Percentiles rank a stretch among this genome's conserved stretches.
Conservation (phyloP, 2,329 filamentous ascomycete species). For the Scedosporium aurantiacum region DNA sequence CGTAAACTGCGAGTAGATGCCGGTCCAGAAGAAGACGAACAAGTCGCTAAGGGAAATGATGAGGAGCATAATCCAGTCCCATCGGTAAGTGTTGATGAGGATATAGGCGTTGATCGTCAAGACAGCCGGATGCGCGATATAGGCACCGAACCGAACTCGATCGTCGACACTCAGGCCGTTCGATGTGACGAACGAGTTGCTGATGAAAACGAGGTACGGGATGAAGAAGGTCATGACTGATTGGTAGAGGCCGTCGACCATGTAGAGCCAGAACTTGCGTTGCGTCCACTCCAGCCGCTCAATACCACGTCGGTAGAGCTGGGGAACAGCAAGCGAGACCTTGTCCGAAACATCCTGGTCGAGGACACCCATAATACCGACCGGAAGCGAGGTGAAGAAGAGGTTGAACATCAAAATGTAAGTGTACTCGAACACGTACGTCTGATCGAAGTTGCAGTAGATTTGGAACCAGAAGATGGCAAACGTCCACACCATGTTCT, state of each 20-base stretch:
- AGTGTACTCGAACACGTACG: slow-evolving; percentile 94
- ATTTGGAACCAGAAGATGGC: slow-evolving; percentile 96
- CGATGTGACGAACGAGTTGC: slow-evolving; percentile 57
- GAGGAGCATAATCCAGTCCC: slow-evolving; percentile 92
- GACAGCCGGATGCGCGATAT: slow-evolving; percentile 74
- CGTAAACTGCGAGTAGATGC: slow-evolving; percentile 55
- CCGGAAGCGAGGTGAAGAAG: slow-evolving; percentile 88
- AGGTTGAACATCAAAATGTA: slow-evolving; percentile 97
- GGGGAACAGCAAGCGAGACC: slow-evolving; percentile 86
- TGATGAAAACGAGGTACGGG: slow-evolving; percentile 67
- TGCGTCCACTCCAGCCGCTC: slow-evolving; percentile 96
- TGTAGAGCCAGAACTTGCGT: slow-evolving; percentile 92
- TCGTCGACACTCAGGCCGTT: slow-evolving; percentile 70
- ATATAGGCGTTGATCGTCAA: slow-evolving; percentile 90
- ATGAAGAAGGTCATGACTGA: slow-evolving; percentile 90
- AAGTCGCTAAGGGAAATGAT: slow-evolving; percentile 74
- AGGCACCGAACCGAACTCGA: slow-evolving; percentile 73
- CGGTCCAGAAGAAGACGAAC: slow-evolving; percentile 93
- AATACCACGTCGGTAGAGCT: slow-evolving; percentile 90
- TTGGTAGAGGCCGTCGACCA: slow-evolving; percentile 90
- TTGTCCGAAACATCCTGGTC: slow-evolving; percentile 95
- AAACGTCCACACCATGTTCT: slow-evolving; percentile 98
- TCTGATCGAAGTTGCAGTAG: slow-evolving; percentile 90
- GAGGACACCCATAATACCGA: slow-evolving; percentile 90
- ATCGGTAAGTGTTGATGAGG: slow-evolving; percentile 89